phyloP scores from a whole-genome alignment of 2,329 filamentous ascomycete genomes.

The Sporothrix sp. region DNA sequence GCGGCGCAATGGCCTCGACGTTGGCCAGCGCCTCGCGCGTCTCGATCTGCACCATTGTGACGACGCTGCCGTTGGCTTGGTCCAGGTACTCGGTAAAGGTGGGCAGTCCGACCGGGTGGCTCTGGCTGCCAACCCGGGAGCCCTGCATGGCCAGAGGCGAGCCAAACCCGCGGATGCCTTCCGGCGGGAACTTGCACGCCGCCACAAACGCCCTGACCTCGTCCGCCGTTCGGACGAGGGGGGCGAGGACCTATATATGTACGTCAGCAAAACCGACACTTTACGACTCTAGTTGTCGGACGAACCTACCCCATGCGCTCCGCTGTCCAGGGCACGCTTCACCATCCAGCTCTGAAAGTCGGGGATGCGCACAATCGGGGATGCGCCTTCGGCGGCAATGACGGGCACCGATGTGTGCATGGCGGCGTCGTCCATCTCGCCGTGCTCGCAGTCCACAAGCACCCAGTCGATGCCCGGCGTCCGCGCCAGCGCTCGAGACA shows the following conservation, averaged over 20 bases:
- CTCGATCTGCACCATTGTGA: slow-evolving; percentile 61
- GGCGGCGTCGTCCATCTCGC: slow-evolving; percentile 44
- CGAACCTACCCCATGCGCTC: slow-evolving; percentile 46
- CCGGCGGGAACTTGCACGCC: slow-evolving; percentile 47
- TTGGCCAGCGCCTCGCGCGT: slow-evolving; percentile 50
- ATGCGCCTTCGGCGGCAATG: slow-evolving; percentile 44
- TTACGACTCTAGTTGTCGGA: no score
- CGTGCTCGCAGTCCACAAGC: slow-evolving; percentile 50
- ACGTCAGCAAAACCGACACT: no score
- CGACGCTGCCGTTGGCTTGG: slow-evolving; percentile 44
- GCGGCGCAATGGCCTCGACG: slow-evolving; percentile 54
- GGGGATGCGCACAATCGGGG: slow-evolving; percentile 47
- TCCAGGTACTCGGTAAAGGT: slow-evolving; percentile 46
- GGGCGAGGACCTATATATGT: slow-evolving; percentile 38
- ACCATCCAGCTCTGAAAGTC: slow-evolving; percentile 48
- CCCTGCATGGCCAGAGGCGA: slow-evolving; percentile 45
- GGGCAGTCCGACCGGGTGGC: slow-evolving; percentile 24
- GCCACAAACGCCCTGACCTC: slow-evolving; percentile 41
- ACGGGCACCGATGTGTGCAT: slow-evolving; percentile 51
- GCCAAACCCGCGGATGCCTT: slow-evolving; percentile 45
- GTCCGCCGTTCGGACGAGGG: slow-evolving; percentile 44
- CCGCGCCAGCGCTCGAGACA: slow-evolving; percentile 50
- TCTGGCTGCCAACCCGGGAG: slow-evolving; percentile 24
- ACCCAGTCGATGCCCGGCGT: slow-evolving; percentile 57
- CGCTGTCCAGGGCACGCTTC: slow-evolving; percentile 47